Percentiles rank a stretch among this genome's conserved stretches.
These are phyloP conservation scores for Chenopodium formosanum DNA, from an alignment of 148 eudicot genomes.

Conservation along the genomic window DNA sequence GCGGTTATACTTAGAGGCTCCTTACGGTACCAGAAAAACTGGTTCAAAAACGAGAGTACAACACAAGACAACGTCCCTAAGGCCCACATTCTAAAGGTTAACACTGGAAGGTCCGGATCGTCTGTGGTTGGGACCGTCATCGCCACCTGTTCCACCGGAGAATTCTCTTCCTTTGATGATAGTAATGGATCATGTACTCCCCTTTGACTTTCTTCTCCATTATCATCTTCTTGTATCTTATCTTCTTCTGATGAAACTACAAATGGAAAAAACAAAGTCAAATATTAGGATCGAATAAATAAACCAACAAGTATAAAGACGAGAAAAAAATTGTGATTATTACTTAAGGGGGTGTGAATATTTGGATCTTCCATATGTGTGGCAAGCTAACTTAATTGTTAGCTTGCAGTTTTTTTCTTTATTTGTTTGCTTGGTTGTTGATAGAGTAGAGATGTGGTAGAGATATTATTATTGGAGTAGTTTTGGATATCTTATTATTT, in stretches of 20 bases:
- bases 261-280: neutral
- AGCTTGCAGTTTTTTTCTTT: neutral
- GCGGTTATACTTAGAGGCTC: conserved; percentile 87
- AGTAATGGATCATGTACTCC: neutral
- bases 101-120: conserved; percentile 71
- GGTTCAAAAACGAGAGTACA: conserved; percentile 79
- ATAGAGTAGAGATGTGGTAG: neutral
- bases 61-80: conserved; percentile 70
- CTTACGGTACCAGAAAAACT: conserved; percentile 90
- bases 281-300: neutral
- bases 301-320: neutral
- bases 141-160: conserved; percentile 84
- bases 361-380: conserved; percentile 4
- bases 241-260: neutral
- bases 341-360: conserved; percentile 9
- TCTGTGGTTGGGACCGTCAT: conserved; percentile 77
- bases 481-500: neutral
- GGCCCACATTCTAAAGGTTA: conserved; percentile 92
- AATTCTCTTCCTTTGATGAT: conserved; percentile 46
- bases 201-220: neutral
- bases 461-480: neutral
- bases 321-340: neutral
- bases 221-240: neutral
- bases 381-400: neutral
- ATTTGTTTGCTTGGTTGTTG: neutral